Base-by-base conservation (phyloP, 495 filamentous ascomycete species). In the Lepidopterella palustris region DNA sequence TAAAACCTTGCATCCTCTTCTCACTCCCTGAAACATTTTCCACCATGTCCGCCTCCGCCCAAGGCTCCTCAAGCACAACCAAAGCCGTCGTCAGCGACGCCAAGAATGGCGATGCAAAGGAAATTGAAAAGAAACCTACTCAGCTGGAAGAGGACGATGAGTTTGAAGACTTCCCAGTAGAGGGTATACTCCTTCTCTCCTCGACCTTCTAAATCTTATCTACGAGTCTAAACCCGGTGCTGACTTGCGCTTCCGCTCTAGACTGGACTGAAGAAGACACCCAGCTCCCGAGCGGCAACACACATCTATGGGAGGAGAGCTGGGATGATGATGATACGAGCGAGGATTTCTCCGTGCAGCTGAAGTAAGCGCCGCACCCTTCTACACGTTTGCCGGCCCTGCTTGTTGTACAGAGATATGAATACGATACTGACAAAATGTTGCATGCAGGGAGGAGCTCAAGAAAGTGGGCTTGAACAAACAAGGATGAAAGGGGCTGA, bases 261-360 rank as follows among this genome's bases (percentile, higher is more conserved):
- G 91, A 97, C 73, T 97, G 91, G 91, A 76, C 83, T 45, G 80
- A 87, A 67, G 89, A 95, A 71, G 88, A 93, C 64, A 86, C 88
- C 62, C 89, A 95, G 72, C 85, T 90, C 49, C 84, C 86, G 21
- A 76, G 77, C 57, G 65, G 75, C 67, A 88, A 84, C 64, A 84
- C 85, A 63, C 90, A 97, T 78, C 76, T 98, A 58, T 98, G 93
- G 93, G 93, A 98, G 78, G 93, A 98, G 80, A 97, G 90, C 78
- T 98, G 93, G 93, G 93, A 98, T 74, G 93, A 98, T 67, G 93
- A 98, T 73, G 93, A 97, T 78, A 91, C 90, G 57, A 92, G 80
- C 66, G 95, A 97, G 72, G 93, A 98, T 67, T 98, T 98, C 71
- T 90, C 91, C 11, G 83, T 87, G 72, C 93, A 97, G 82, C 76